Base-by-base conservation (phyloP, 306 rosid genomes). In the Biancaea sappan region DNA sequence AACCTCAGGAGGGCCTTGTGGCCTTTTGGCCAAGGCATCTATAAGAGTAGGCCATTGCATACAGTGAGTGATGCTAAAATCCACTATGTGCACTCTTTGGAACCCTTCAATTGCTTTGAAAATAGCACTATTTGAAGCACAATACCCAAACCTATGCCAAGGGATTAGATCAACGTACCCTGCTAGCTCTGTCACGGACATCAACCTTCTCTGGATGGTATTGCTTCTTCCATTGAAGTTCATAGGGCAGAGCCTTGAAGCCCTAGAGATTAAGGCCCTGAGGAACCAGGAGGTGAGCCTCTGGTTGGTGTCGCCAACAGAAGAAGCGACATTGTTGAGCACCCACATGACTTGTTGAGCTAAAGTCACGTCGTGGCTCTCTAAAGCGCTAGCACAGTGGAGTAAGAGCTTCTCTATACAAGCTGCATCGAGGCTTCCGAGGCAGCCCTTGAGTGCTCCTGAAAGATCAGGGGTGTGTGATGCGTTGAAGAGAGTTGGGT, bases 31-130 rank as follows among this genome's bases (percentile, higher is more conserved):
- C 67, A 91, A 79, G 2, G 85, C 82, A 75, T 91, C 97, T 8
- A 94, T 94, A 14, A 94, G 84, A 66, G 98, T 94, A 58, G 98
- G 98, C 98, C 98, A 94, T n/a, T 94, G 98, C 98, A 94, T 90
- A 77, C 98, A 90, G 48, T 90, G 90, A 2, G 95, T 90, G 71
- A 87, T 84, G 63, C 98, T 94, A 73, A 94, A 94, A 80, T 94
- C 98, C 46, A 94, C 58, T 72, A 94, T 75, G 66, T 94, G 97
- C 26, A 94, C 92, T 63, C 74, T 88, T 54, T 72, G 65, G 63
- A 74, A 90, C 13, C 97, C 96, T 14, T 77, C 52, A 76, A 86
- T 80, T 58, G 97, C 90, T 21, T 91, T 90, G 31, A 81, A 84
- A 50, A 91, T 94, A 10, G 84, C 94, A 46, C 87, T 91, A 19